Evolutionary conservation across 1,284 basidiomycete species (phyloP), one percentile per base, ranked within the genome.

Genomic region (Marasmius sp.): DNA sequence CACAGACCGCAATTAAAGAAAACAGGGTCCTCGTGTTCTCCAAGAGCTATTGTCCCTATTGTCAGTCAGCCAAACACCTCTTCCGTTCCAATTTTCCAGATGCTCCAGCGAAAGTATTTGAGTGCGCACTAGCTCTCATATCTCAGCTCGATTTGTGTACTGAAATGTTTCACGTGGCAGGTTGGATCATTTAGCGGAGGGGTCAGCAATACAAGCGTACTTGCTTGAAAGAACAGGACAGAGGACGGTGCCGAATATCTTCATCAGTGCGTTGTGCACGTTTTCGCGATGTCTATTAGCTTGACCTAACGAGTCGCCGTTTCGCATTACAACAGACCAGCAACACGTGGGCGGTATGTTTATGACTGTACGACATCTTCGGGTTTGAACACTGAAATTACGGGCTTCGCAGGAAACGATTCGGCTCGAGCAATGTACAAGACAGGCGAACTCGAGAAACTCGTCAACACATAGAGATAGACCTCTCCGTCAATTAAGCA

Each of bases 11-110:
- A 8, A 64, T 64, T 20, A 50, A 60, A 45, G 74, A 80, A 20
- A 81, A 87, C 81, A 84, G 82, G 69, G 80, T 92, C 63, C 78
- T 80, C 48, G 83, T 92, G 61, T 92, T 92, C 73, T 90, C 89
- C 60, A 92, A 92, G 78, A 76, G 79, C 10, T 84, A 72, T 53
- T 92, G 84, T 73, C 84, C 85, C 8, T 89, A 81, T 74, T 89
- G 87, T 79, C 76, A 64, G 62, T 72, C 72, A 9, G 83, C 88
- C 39, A 92, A 92, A 73, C 59, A 64, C 0, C 74, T 90, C n/a
- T 81, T 92, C 65, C 67, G 69, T 1, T 63, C 66, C 5, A 70
- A 83, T 22, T 89, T 83, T 68, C 78, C 83, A 0, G 70, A 80
- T 10, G 79, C 79, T n/a, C 65, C 77, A 45, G 73, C 84, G 59